phyloP scores from a whole-genome alignment of 768 basidiomycete genomes.

The Suillus decipiens region DNA sequence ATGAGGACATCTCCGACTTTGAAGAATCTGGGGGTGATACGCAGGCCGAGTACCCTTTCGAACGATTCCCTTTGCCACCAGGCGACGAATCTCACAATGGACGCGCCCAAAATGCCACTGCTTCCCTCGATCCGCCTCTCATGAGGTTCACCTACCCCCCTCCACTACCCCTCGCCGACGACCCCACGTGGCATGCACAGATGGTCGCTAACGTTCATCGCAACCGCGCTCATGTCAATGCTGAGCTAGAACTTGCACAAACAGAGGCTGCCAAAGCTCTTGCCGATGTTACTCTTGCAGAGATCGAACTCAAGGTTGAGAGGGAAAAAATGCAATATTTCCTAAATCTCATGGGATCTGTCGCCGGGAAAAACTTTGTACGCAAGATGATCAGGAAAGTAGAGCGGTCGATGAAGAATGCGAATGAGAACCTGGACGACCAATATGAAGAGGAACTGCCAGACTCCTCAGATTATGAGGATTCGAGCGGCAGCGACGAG shows the following conservation, averaged over 20 bases:
- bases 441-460: constrained; percentile 5
- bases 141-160: constrained; percentile 32
- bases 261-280: constrained; percentile 25
- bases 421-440: not conserved
- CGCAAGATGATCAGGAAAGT: constrained; percentile 26
- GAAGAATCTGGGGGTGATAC: constrained; percentile 1
- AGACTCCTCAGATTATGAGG: not conserved
- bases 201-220: constrained; percentile 30
- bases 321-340: constrained; percentile 25
- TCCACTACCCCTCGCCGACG: constrained; percentile 25
- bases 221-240: constrained; percentile 25
- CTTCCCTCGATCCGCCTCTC: constrained; percentile 26
- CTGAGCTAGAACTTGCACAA: constrained; percentile 17
- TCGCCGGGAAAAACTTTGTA: constrained; percentile 32
- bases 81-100: constrained; percentile 13
- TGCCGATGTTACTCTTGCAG: constrained; percentile 29
- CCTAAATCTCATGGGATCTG: constrained; percentile 21
- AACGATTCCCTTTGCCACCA: constrained; percentile 30
- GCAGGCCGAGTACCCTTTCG: constrained; percentile 26
- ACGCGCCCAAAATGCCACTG: not conserved
- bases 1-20: not conserved
- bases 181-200: constrained; percentile 28
- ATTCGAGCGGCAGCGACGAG: constrained; percentile 6
- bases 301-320: constrained; percentile 28
- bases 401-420: constrained; percentile 12